These are phyloP conservation scores for Pythium pectinolyticum DNA, from an alignment of 352 stramenopile genomes.

Conservation along the genomic window DNA sequence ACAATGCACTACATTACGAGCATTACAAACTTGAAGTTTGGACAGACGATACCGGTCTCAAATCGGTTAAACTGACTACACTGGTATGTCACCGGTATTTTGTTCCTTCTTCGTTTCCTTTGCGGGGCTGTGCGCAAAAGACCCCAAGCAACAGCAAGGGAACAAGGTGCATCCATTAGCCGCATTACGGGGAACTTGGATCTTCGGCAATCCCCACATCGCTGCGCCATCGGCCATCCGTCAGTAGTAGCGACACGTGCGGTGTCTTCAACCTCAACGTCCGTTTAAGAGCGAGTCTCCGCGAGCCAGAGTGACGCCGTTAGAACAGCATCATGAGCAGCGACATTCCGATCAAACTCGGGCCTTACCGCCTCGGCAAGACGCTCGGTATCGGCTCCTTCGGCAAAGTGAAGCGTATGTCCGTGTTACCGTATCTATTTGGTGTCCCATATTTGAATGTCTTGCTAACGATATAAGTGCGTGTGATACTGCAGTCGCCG, in stretches of 20 bases:
- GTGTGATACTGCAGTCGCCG: slow-evolving; percentile 90
- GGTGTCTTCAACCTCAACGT: too few species aligned
- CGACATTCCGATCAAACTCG: too few species aligned
- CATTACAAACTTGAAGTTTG: neutral
- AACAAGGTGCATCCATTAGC: too few species aligned
- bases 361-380: slow-evolving; percentile 98
- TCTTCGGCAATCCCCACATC: too few species aligned
- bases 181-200: too few species aligned
- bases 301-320: too few species aligned
- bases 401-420: slow-evolving; percentile 97
- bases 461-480: neutral
- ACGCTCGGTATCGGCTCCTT: slow-evolving; percentile 99
- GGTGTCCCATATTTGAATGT: too few species aligned
- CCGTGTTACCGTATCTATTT: neutral
- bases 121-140: neutral
- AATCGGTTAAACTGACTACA: neutral
- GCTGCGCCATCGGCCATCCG: too few species aligned
- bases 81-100: neutral
- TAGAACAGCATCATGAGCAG: too few species aligned
- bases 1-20: neutral
- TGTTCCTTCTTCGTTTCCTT: neutral
- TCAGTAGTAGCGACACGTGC: too few species aligned
- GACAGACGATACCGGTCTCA: neutral
- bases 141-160: neutral
- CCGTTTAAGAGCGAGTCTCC: too few species aligned